These are phyloP conservation scores for Podochytrium sp. DNA, from an alignment of 192 early-diverging fungal genomes.

Conservation along the genomic window DNA sequence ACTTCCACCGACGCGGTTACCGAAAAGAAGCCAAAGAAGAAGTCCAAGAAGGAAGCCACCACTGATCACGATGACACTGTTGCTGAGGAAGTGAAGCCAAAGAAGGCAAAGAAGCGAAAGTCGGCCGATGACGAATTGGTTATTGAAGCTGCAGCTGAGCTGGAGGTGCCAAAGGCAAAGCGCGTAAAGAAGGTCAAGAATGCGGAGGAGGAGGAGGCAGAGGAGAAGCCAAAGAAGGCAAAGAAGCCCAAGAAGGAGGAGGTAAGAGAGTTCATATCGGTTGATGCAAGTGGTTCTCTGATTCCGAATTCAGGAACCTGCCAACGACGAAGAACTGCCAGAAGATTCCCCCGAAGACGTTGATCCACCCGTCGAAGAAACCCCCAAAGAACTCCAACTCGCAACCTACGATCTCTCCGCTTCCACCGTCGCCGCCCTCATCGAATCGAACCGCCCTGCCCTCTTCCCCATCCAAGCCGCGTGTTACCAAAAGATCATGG, in stretches of 20 bases:
- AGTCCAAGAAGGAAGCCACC: conserved; percentile 41
- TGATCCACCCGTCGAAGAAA: no score
- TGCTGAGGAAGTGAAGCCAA: conserved; percentile 41
- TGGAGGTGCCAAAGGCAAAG: neutral
- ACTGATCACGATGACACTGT: conserved; percentile 13
- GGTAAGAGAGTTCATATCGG: conserved; percentile 6
- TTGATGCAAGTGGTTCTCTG: conserved; percentile 32
- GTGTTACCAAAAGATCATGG: conserved; percentile 70
- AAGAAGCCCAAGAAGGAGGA: conserved; percentile 20
- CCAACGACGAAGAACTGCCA: conserved; percentile 24
- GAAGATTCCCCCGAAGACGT: no score
- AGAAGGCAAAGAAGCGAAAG: conserved; percentile 55
- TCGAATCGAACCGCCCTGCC: conserved; percentile 72
- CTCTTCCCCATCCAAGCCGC: conserved; percentile 96
- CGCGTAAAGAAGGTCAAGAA: conserved; percentile 15
- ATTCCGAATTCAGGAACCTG: conserved; percentile 44
- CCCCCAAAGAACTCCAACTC: conserved; percentile 43
- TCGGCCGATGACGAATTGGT: conserved; percentile 40
- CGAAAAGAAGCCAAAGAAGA: conserved; percentile 43
- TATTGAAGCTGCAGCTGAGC: neutral
- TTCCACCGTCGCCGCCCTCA: conserved; percentile 71
- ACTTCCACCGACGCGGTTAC: neutral
- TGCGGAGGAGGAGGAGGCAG: conserved; percentile 7
- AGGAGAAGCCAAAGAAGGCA: neutral
- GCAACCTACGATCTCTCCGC: conserved; percentile 39